Evolutionary conservation across 2,329 filamentous ascomycete genomes (phyloP), one percentile per base, ranked within the genome.

Genomic region (Pseudogymnoascus destructans): DNA sequence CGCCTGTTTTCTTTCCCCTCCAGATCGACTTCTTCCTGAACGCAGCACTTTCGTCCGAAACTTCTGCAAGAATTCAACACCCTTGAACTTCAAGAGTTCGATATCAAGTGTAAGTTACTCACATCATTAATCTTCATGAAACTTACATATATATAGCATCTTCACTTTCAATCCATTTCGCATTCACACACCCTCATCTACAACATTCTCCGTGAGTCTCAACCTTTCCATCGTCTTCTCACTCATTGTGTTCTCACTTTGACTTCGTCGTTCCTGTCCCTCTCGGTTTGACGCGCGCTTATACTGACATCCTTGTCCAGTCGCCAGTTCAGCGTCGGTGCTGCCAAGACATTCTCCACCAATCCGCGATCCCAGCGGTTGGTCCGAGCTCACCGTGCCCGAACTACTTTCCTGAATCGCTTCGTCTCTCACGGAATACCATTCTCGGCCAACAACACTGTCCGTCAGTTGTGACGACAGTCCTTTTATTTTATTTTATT

Each of bases 301-400:
- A 30, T 52, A 52, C 46, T 52, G 4, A 52, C 46, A 52, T 30
- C 46, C 46, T 17, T 52, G 46, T 52, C 10, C 10, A 52, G 46
- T 52, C n/a, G 25, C 15, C 46, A 30, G 46, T 52, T 52, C 46
- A 15, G 25, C 46, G n/a, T 46, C 23, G 25, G 46, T 52, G 46
- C 9, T 19, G 46, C 46, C 46, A 52, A 52, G 46, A 52, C 46
- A 52, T 52, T 52, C 25, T 52, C 46, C 46, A 52, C 46, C 46
- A 52, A 52, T 52, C 46, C 9, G 46, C 46, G 46, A 49, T 52
- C 25, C 46, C 9, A 52, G 46, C 46, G 15, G 4, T 30, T 52
- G 46, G 46, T 52, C 46, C 23, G 25, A 52, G 46, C 46, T 11
- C 46, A 52, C 46, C 46, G 10, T 25, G 46, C 46, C 42, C 25